Evolutionary conservation across 2,329 filamentous ascomycete species (phyloP), one percentile per base, ranked within the genome.

Genomic region (Rosellinia necatrix): DNA sequence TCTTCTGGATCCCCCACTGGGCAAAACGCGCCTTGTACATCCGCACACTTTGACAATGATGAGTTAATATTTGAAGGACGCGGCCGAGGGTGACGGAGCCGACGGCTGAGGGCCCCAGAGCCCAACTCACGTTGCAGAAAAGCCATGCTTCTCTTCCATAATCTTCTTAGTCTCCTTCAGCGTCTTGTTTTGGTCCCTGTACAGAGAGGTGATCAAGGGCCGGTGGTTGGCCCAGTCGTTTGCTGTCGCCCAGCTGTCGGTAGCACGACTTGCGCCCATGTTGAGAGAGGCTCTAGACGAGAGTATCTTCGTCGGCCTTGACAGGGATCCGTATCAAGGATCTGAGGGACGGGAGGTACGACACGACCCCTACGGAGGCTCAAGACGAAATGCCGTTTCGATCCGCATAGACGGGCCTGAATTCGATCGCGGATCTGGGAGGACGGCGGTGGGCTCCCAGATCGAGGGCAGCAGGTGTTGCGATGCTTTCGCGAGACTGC

Each of bases 91-190:
- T 6, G 25, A 32, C n/a, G 34, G 38, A 21, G 15, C 13, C 2
- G 29, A 44, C 21, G 25, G 46, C 24, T 10, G 17, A 29, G 41
- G n/a, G 32, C 17, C 15, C 13, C 24, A 41, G n/a, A 34, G 34
- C 10, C 22, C 13, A 46, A 32, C 68, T 65, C 55, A 70, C 68
- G 66, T 70, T 38, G 79, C 32, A 44, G 81, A 85, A 60, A 86
- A 89, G 64, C 71, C 94, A 48, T 70, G 56, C 13, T 63, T 56
- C 30, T 69, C 64, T 48, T 66, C 63, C 67, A 70, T 70, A 17
- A 68, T 37, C 41, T 59, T 58, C 63, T 67, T 70, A 8, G 66
- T 68, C 51, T 68, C 64, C 52, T 66, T 68, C 49, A 70, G 61
- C 6, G 67, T 70, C 60, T 65, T 68, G 32, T 70, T 70, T 27